Evolutionary conservation across 1,284 basidiomycete species (phyloP).

Genomic region (Cutaneotrichosporon curvatum): DNA sequence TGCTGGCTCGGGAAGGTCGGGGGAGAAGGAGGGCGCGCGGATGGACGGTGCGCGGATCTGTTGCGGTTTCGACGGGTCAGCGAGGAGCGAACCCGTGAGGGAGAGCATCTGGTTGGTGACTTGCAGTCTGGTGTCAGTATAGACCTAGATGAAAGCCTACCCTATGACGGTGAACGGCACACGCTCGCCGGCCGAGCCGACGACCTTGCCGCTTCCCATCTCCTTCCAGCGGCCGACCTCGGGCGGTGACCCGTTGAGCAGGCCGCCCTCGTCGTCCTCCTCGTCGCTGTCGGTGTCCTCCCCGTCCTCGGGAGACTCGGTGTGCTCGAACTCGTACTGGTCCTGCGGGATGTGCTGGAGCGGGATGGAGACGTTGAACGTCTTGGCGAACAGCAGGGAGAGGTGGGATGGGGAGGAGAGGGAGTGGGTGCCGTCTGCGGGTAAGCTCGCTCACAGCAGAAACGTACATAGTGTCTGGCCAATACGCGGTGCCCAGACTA

Average conservation of each 20-base stretch:
- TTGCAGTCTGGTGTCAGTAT: constrained; percentile 64
- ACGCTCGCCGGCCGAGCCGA: constrained; percentile 65
- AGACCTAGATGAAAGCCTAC: too few relatives aligned
- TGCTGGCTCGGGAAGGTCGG: constrained; percentile 20
- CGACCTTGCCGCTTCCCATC: constrained; percentile 58
- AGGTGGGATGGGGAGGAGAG: constrained; percentile 91
- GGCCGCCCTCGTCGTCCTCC: constrained; percentile 30
- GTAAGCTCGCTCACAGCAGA: neutral
- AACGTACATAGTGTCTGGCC: constrained; percentile 73
- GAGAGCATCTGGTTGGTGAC: constrained; percentile 94
- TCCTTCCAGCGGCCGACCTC: constrained; percentile 71
- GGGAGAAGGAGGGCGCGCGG: constrained; percentile 19
- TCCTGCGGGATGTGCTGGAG: constrained; percentile 79
- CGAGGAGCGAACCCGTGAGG: constrained; percentile 78
- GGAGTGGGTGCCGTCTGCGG: constrained; percentile 72
- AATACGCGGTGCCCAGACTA: constrained; percentile 81
- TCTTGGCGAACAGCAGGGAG: constrained; percentile 82
- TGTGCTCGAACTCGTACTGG: constrained; percentile 80
- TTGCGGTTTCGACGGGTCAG: constrained; percentile 68
- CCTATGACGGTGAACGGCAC: constrained; percentile 84
- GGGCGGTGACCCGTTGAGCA: constrained; percentile 20
- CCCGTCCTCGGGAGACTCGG: constrained; percentile 21
- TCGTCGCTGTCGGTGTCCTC: constrained; percentile 28
- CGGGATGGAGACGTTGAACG: constrained; percentile 95
- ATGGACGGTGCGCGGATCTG: constrained; percentile 42